Evolutionary conservation across 2,329 filamentous ascomycete genomes (phyloP), one percentile per base, ranked within the genome.

Genomic region (Niveomyces coronatus): DNA sequence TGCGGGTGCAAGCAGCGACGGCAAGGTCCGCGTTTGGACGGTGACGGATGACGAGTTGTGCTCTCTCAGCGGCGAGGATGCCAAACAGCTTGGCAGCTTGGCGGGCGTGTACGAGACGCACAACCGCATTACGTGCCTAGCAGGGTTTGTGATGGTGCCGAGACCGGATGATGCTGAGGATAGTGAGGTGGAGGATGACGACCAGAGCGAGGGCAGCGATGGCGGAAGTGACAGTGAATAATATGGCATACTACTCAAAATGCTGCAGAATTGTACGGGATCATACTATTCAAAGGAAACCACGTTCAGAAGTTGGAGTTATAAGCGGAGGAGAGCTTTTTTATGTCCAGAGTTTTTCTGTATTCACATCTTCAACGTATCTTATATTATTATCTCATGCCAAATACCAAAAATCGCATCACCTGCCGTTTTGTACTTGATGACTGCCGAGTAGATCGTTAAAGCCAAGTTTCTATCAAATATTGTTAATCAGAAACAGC

Each of bases 81-180:
- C n/a, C n/a, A n/a, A n/a, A n/a, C n/a, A n/a, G 43, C 49, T 84
- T 16, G 87, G 85, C 20, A 70, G 63, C 46, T 55, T 93, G 39
- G 56, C 94, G 31, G 86, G 80, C 13, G 78, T 74, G 22, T 91
- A 91, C 52, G 82, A 88, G 59, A 94, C 88, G 16, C 79, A 81
- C 31, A 88, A 89, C 56, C 71, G 91, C 40, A 87, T 96, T 48
- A 96, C 88, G 26, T 96, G 91, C 56, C 55, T 96, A 51, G 79
- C 77, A 49, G 82, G 82, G 16, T 96, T 94, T 63, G 66, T 85
- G 45, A 93, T 96, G 85, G 73, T 84, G 57, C 72, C 78, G 49
- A 66, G 71, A 32, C 72, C 75, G 13, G 76, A 78, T 28, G 71
- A 71, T 16, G 65, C 68, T 31, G 76, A 76, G 49, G 76, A 74